Evolutionary conservation across 495 filamentous ascomycete genomes (phyloP), one percentile per base, ranked within the genome.

Genomic region (Lophiotrema nucula): DNA sequence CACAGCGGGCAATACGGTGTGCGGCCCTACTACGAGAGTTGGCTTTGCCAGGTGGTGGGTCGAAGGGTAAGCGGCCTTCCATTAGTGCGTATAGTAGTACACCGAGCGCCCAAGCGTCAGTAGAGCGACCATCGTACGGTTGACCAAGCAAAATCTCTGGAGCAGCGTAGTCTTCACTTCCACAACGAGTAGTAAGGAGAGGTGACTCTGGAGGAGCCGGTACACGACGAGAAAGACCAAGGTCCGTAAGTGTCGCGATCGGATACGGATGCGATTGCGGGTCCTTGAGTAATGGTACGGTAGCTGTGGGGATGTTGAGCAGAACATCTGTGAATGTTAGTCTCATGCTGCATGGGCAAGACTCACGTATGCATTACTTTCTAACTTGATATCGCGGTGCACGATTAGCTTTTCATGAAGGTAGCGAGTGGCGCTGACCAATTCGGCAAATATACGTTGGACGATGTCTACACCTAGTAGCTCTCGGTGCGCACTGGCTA

Each of bases 111-210:
- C 93, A 98, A 18, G 91, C 90, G 66, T 98, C 93, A 2, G 89
- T 92, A 5, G 83, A 79, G 18, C 95, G 90, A 28, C 95, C 93
- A 69, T 98, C 93, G 68, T 98, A 98, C 4, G 90, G 81, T 67
- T 95, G 90, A 18, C 90, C 90, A 78, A 98, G 89, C 21, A 98
- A 85, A 41, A 98, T 88, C 70, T 98, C 93, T 0, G 93, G 93
- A 0, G 93, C 90, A 2, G 93, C 95, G 67, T 98, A 98, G 75
- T 98, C 93, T 71, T 97, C 93, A 28, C 88, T 92, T 16, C 93
- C 93, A 69, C 93, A 98, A 13, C 92, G 81, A 12, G 92, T 96
- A 39, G 88, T 87, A 13, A 98, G 79, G 24, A 92, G 76, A 6
- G 83, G 82, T 19, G 79, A 81, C 31, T 87, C 79, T 61, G 90